These are phyloP conservation scores for barrel medic (Medicago truncatula) DNA, from an alignment of 306 rosid genomes.

Conservation along the genomic window MtrunA17r5.0-ANR NC_053048.1:18187501-18188000, in stretches of 20 bases:
- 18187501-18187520: neutral
- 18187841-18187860: no score
- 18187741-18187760: neutral
- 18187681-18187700: conserved; percentile 28
- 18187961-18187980: no score
- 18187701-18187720: conserved; percentile 16
- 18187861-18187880: no score
- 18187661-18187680: conserved; percentile 27
- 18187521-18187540: conserved; percentile 36
- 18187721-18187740: neutral
- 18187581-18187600: conserved; percentile 6
- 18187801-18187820: neutral
- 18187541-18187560: conserved; percentile 22
- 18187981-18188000: no score
- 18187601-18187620: neutral
- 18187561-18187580: conserved; percentile 8
- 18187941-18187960: no score
- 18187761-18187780: neutral
- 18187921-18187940: no score
- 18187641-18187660: conserved; percentile 22
- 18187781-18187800: conserved; percentile 1
- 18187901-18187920: no score
- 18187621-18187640: conserved; percentile 22
- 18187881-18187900: no score
- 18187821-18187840: neutral